phyloP scores from a whole-genome alignment of 352 stramenopile genomes.

The Phytophthora brassicae region DNA sequence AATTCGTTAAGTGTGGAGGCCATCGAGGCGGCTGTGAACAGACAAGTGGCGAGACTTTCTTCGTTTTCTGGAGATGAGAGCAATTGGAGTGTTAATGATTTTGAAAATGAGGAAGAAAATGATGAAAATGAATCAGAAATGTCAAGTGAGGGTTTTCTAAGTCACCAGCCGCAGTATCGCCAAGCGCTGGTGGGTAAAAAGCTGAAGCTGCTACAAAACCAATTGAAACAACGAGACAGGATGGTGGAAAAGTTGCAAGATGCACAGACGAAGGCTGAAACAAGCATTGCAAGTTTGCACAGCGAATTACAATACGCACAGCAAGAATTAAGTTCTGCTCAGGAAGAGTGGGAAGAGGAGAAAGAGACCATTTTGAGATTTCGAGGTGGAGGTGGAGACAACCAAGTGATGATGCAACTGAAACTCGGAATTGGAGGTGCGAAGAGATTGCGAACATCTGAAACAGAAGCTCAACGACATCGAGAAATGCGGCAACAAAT shows the following conservation, averaged over 20 bases:
- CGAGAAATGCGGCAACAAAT: slow-evolving; percentile 58
- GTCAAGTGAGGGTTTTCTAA: slow-evolving; percentile 39
- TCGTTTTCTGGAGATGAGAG: slow-evolving; percentile 2
- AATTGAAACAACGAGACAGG: slow-evolving; percentile 41
- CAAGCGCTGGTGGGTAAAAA: slow-evolving; percentile 54
- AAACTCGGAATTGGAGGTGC: slow-evolving; percentile 20
- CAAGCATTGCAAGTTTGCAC: slow-evolving; percentile 37
- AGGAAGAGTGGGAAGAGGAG: slow-evolving; percentile 73
- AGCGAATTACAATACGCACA: slow-evolving; percentile 38
- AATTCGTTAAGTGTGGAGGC: slow-evolving; percentile 28
- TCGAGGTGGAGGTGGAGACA: slow-evolving; percentile 27
- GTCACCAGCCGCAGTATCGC: slow-evolving; percentile 46
- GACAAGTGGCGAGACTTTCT: slow-evolving; percentile 25
- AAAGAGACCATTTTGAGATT: slow-evolving; percentile 48
- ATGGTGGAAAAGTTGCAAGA: slow-evolving; percentile 39
- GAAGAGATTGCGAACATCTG: slow-evolving; percentile 21
- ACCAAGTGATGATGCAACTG: slow-evolving; percentile 30
- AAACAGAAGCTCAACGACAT: slow-evolving; percentile 43
- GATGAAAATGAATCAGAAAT: slow-evolving; percentile 8
- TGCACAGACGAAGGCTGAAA: slow-evolving; percentile 24
- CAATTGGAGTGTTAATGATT: slow-evolving; percentile 17
- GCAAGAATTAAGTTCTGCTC: slow-evolving; percentile 46
- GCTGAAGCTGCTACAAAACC: slow-evolving; percentile 52
- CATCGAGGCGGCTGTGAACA: slow-evolving; percentile 31
- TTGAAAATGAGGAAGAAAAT: slow-evolving; percentile 21